Evolutionary conservation across 1,284 basidiomycete species (phyloP), one percentile per base, ranked within the genome.

Genomic region (Microbotryum lychnidis-dioicae): DNA sequence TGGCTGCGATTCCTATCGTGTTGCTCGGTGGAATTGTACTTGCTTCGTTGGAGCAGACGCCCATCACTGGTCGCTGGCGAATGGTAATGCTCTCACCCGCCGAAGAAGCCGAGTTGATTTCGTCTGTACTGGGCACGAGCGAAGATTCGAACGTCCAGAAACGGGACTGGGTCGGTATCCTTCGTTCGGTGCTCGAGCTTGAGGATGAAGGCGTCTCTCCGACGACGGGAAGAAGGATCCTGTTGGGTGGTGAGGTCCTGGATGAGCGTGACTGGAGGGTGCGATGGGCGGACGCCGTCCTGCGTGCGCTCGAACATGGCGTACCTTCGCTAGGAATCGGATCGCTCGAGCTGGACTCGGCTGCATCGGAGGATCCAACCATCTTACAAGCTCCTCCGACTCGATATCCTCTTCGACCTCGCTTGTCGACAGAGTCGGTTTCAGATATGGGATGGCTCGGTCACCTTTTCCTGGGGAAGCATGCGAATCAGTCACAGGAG

Each of bases 161-260:
- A 16, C 62, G 66, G n/a, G 68, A 72, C 48, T 72, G 70, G 70
- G 61, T 72, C 18, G 8, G 37, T 14, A 72, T 71, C 62, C 58
- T 72, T 42, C 55, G 65, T 9, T 50, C 54, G 16, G 66, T 71
- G 5, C 65, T 71, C 33, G 51, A 61, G 14, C 61, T 71, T 20
- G 58, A 64, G 12, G 62, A 69, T 33, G 67, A 70, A 47, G 66
- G 65, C 7, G 29, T 54, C 21, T 61, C 62, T 18, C 47, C 60
- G 2, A 29, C 51, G 16, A 66, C 60, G 33, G 66, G 55, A 4
- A 50, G 66, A 18, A 21, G 66, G 51, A 55, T 54, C 27, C 29
- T 71, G 9, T 61, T 72, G 10, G 71, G 71, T 21, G 71, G 69
- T 1, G 60, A 66, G 16, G 70, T 72, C 23, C 64, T 72, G 50